Conservation (phyloP, 805 yeast species). For the Metschnikowia cerradonensis region DNA sequence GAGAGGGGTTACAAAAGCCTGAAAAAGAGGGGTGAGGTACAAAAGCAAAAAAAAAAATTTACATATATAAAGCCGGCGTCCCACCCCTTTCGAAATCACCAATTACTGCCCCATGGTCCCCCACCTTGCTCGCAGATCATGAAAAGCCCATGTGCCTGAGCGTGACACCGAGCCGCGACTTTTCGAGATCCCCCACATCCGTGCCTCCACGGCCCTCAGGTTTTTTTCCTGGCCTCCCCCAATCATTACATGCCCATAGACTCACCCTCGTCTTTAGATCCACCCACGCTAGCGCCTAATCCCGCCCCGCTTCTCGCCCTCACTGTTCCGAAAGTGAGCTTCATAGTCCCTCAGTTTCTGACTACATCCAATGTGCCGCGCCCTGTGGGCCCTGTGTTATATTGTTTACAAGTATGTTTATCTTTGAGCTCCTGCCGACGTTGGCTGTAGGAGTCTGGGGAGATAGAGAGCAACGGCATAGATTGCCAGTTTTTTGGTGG, state of each 20-base stretch:
- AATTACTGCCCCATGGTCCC: background rate
- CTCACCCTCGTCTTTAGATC: background rate
- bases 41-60: too few relatives aligned
- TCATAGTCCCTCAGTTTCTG: background rate
- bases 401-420: conserved; percentile 5
- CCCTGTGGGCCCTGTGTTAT: conserved; percentile 3
- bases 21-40: too few relatives aligned
- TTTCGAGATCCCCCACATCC: conserved; percentile 4
- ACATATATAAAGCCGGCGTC: too few relatives aligned
- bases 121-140: background rate
- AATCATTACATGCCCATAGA: background rate
- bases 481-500: too few relatives aligned
- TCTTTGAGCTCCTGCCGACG: background rate
- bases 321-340: background rate
- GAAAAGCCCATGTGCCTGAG: background rate
- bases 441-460: background rate
- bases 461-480: too few relatives aligned
- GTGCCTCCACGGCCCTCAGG: conserved; percentile 1
- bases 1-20: too few relatives aligned
- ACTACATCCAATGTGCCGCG: conserved; percentile 2
- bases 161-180: conserved; percentile 5
- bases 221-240: conserved; percentile 3
- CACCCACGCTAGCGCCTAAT: background rate
- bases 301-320: background rate
- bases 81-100: too few relatives aligned